Evolutionary conservation across 1,284 basidiomycete genomes (phyloP).

Genomic region (Apiotrichum domesticum): DNA sequence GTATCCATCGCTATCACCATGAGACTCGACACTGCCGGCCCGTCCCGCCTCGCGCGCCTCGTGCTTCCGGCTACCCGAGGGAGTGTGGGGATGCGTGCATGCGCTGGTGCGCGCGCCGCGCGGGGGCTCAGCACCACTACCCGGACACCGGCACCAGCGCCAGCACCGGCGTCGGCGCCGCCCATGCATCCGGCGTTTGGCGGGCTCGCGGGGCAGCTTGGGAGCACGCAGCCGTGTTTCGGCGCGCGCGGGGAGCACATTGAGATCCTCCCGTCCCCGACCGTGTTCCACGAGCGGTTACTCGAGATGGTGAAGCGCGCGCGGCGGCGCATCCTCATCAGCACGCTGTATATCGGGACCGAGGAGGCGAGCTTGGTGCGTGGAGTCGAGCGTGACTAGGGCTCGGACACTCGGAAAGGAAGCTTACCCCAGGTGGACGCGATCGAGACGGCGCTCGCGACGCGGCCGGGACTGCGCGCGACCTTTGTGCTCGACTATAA

Average conservation of each 20-base stretch:
- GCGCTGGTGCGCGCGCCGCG: neutral
- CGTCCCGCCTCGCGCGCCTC: neutral
- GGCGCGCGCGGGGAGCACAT: slow-evolving; percentile 27
- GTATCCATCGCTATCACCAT: neutral
- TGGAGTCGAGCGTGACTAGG: neutral
- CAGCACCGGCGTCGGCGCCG: neutral
- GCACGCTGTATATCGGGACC: slow-evolving; percentile 73
- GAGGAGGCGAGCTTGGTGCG: slow-evolving; percentile 60
- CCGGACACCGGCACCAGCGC: neutral
- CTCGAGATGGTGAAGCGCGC: slow-evolving; percentile 65
- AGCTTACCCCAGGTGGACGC: slow-evolving; percentile 57
- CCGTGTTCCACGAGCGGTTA: slow-evolving; percentile 47
- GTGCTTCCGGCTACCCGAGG: neutral
- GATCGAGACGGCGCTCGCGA: slow-evolving; percentile 57
- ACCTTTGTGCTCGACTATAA: slow-evolving; percentile 81
- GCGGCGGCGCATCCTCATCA: slow-evolving; percentile 70
- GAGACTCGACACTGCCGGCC: neutral
- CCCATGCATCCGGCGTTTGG: slow-evolving; percentile 22
- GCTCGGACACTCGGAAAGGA: too few relatives aligned
- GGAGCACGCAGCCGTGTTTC: slow-evolving; percentile 45
- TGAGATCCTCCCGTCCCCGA: slow-evolving; percentile 46
- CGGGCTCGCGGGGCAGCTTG: slow-evolving; percentile 23
- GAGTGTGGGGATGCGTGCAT: neutral
- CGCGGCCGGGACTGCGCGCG: slow-evolving; percentile 61
- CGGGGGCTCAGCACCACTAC: neutral